A percentile compares a stretch with the other conserved stretches of the same genome.
phyloP scores from a whole-genome alignment of 306 rosid species.

The Castanea sativa region DNA sequence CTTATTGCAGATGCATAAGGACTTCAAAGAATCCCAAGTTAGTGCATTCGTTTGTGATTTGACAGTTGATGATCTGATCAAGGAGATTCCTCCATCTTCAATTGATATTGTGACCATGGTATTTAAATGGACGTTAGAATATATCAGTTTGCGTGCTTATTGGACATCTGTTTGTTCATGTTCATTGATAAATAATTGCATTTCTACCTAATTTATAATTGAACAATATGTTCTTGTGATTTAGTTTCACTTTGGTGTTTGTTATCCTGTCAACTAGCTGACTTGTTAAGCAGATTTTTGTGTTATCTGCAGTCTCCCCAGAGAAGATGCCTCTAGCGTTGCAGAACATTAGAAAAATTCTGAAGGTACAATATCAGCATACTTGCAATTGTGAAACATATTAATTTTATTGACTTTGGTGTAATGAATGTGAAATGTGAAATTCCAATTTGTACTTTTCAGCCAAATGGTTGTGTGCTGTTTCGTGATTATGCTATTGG shows the following conservation, averaged over 20 bases:
- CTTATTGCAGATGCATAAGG: conserved; percentile 62
- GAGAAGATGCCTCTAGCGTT: conserved; percentile 80
- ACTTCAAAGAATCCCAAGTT: conserved; percentile 66
- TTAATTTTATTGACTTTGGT: conserved; percentile 13
- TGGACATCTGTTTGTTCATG: conserved; percentile 3
- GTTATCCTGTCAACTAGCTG: conserved; percentile 42
- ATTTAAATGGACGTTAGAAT: conserved; percentile 27
- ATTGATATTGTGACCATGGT: conserved; percentile 91
- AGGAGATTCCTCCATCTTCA: conserved; percentile 63
- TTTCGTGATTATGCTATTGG: conserved; percentile 92
- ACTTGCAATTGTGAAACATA: conserved; percentile 1
- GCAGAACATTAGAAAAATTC: conserved; percentile 72
- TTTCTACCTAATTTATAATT: conserved; percentile 12
- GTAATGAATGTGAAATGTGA: conserved; percentile 12
- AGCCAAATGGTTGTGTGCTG: conserved; percentile 77
- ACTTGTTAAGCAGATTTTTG: conserved; percentile 91
- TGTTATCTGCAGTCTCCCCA: conserved; percentile 95
- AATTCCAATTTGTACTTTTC: conserved; percentile 22
- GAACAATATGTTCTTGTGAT: conserved; percentile 20
- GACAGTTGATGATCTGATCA: conserved; percentile 76
- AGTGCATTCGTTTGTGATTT: conserved; percentile 83
- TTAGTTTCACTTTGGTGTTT: conserved; percentile 14
- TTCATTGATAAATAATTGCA: conserved; percentile 8
- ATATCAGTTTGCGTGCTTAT: conserved; percentile 14
- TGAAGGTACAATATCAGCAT: conserved; percentile 48